Base-by-base conservation (phyloP, 306 rosid species). In the Sophora flavescens region DNA sequence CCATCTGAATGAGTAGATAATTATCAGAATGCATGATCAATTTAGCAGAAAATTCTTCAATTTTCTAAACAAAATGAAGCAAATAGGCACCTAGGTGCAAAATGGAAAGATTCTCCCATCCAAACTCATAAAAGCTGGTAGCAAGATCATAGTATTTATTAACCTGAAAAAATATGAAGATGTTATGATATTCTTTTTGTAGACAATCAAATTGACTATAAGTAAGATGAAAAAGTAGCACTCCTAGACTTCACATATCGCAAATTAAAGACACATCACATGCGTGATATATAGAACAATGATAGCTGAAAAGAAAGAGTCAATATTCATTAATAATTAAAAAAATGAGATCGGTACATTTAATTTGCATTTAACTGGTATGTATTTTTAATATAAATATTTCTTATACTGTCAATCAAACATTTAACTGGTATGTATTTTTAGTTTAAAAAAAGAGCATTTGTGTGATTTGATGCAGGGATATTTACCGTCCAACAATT, bases 101-200 rank as follows among this genome's bases (percentile, higher is more conserved):
- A 91, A 85, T 91, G 96, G 80, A 91, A 91, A 33, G 96, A 91
- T 76, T 89, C 91, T 39, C 96, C 96, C 96, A 91, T 63, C 96
- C 96, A 78, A 82, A 91, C 76, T 91, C 96, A 77, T 91, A 91
- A 73, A 91, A 91, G 85, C 96, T 89, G 71, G 93, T 91, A 33
- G 81, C 96, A 62, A 91, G 89, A 84, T 91, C 93, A 53, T 91
- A 91, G 80, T 91, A 91, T 63, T 88, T 91, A 47, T 88, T 91
- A 58, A 89, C 96, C 96, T 91, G 93, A 67, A 80, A 50, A 63
- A 64, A 30, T 28, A 75, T 1, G 62, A 51, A 73, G 65, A 79
- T 63, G 39, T 18, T 74, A 82, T 16, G 58, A 51, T 47, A 65
- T 44, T 53, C 14, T 6, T 80, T 68, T 17, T 39, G 42, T 74